Base-by-base conservation (phyloP, 768 basidiomycete genomes). In the Hypholoma sublateritium region DNA sequence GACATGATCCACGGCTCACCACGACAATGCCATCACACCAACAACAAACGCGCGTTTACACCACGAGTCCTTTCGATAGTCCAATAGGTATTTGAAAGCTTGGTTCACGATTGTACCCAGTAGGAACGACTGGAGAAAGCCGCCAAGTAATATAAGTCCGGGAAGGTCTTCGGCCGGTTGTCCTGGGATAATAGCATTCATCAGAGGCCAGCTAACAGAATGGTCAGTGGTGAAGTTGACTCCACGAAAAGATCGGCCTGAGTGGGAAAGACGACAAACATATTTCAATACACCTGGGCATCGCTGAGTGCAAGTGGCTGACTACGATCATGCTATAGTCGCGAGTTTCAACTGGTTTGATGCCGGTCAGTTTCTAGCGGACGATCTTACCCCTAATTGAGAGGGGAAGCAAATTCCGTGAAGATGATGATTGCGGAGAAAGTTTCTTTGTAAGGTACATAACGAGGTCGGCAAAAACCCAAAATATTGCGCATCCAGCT, bases 41-140 rank as follows among this genome's bases (percentile, higher is more conserved):
- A 65, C 57, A 5, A 83, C 79, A 56, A 78, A 82, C 2, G 63
- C 42, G 35, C 75, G 74, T 62, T 80, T 77, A 25, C 66, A 59
- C 47, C 72, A 55, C 1, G 79, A 73, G 65, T 84, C 82, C 47
- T 79, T 76, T n/a, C 64, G 65, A 55, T 72, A 77, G 24, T 72
- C 72, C 53, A 71, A 65, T 68, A 73, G 74, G 60, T 79, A 80
- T 60, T 72, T 72, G 52, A 72, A 64, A 19, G 67, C 74, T 61
- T 79, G 75, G 28, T 71, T 69, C 5, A 77, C 59, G 17, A 79
- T 68, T 48, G 78, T 74, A 2, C 77, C 78, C 5, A 80, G 72
- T 24, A 78, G 74, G 49, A 84, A 75, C 4, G 78, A 77, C 53
- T 83, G 81, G 14, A 82, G 47, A 21, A 83, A 66, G 12, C 73